A percentile compares a stretch with the other conserved stretches of the same genome.
Evolutionary conservation across 768 basidiomycete genomes (phyloP).

Genomic region (Paxillus rubicundulus): DNA sequence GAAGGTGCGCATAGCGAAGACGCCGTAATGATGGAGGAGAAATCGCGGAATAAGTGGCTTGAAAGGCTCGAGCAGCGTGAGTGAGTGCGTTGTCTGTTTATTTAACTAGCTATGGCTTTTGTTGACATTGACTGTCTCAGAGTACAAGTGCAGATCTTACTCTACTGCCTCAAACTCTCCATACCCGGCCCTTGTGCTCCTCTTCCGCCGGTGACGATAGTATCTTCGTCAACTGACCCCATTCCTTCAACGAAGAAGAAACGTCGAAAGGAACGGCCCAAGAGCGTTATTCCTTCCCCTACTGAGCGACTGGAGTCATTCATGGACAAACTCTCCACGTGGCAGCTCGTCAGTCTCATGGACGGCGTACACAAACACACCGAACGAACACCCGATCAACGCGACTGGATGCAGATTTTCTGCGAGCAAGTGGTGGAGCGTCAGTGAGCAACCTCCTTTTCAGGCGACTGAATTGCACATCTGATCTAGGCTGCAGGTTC

Average conservation of each 20-base stretch:
- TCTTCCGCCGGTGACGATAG: constrained; percentile 29
- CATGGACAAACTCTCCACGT: constrained; percentile 78
- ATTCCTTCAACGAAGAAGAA: constrained; percentile 33
- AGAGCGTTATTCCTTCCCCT: constrained; percentile 19
- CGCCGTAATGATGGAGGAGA: constrained; percentile 41
- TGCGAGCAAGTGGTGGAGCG: constrained; percentile 65
- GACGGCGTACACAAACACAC: constrained; percentile 29
- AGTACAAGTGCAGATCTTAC: constrained; percentile 71
- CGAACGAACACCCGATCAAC: constrained; percentile 28
- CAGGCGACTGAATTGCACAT: not conserved
- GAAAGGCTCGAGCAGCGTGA: constrained; percentile 69
- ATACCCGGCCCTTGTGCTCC: constrained; percentile 45
- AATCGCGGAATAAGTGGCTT: constrained; percentile 56
- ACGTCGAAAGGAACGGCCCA: constrained; percentile 21
- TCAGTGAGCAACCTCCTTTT: constrained; percentile 40
- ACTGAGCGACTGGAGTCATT: constrained; percentile 65
- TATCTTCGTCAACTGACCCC: constrained; percentile 21
- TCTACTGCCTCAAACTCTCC: constrained; percentile 64
- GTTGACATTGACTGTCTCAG: constrained; percentile 36
- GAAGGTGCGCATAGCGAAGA: constrained; percentile 18
- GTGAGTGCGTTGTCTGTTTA: constrained; percentile 34
- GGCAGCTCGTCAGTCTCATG: constrained; percentile 58
- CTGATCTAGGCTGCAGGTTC: constrained; percentile 44
- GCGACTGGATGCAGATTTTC: constrained; percentile 77
- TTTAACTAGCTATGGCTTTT: not conserved